Base-by-base conservation (phyloP, 108 stramenopile genomes). In the Skeletonema menzelii region DNA sequence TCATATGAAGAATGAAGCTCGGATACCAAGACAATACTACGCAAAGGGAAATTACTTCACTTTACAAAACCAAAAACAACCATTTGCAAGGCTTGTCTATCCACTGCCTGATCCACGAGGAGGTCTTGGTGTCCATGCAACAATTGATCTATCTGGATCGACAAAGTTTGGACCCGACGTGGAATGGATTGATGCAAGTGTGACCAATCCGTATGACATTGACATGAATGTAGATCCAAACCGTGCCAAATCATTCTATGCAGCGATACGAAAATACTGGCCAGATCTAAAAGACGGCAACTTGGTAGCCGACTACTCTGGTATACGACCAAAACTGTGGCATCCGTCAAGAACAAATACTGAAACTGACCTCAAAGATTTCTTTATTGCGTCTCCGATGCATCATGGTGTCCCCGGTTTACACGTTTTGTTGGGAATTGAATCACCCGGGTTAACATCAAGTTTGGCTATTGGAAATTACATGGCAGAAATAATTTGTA, bases 81-180 rank as follows among this genome's bases (percentile, higher is more conserved):
- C 91, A 35, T 95, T 95, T 84, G 61, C 55, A 46, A 84, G 85
- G 17, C 82, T 95, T 57, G 75, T 95, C 40, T 95, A 95, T 76
- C 94, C 94, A 15, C 71, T 92, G 1, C 94, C 94, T 4, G 91
- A 91, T 65, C 79, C 85, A 20, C 56, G 42, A 22, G 94, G 91
- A 57, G 91, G 94, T 11, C 69, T 95, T 26, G 94, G 94, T 26
- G 85, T 95, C 1, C 94, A 95, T 86, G 91, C 94, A 10, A 95
- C 91, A 17, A 73, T 95, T 20, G 94, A 95, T 72, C 72, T 84
- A 70, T 65, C 63, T 22, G 86, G 86, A 14, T 62, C 77, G 8
- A 79, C 83, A 62, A 86, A 85, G 58, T 95, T 95, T 73, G 94
- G 94, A 27, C 94, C 94, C 2, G 90, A 95, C 71, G 90, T 92